Evolutionary conservation across 192 early-diverging fungal species (phyloP).

Genomic region (Coemansia sp.): DNA sequence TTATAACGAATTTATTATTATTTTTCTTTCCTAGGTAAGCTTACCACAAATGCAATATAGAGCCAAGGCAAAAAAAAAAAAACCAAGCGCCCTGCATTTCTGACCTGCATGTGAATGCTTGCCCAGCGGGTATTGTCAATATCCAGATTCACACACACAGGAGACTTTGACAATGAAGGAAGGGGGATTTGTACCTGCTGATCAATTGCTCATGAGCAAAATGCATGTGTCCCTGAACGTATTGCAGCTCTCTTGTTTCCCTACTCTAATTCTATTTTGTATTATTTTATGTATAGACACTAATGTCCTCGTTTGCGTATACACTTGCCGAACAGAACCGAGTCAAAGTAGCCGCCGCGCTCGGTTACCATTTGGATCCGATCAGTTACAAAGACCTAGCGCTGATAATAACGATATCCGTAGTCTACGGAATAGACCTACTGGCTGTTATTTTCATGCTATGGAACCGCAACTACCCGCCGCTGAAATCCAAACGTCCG

Average conservation of each 20-base stretch:
- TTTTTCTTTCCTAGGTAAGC: not conserved
- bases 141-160: not conserved
- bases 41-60: not conserved
- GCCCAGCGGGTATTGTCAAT: not conserved
- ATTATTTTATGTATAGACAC: not conserved
- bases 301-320: slow-evolving; percentile 37
- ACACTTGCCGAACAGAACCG: slow-evolving; percentile 37
- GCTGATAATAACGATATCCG: slow-evolving; percentile 30
- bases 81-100: slow-evolving; percentile 5
- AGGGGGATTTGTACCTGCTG: not conserved
- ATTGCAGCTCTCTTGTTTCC: not conserved
- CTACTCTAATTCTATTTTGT: not conserved
- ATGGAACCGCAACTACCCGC: slow-evolving; percentile 43
- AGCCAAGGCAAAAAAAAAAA: not conserved
- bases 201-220: slow-evolving; percentile 5
- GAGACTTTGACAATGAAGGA: not conserved
- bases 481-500: slow-evolving; percentile 49
- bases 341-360: slow-evolving; percentile 19
- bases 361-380: slow-evolving; percentile 40
- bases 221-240: slow-evolving; percentile 4
- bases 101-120: not conserved
- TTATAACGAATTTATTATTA: not conserved
- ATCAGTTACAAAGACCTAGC: slow-evolving; percentile 34
- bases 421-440: slow-evolving; percentile 39
- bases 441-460: slow-evolving; percentile 41